Conservation (phyloP, 2,329 filamentous ascomycete species). For the Cordyceps farinosa region DNA sequence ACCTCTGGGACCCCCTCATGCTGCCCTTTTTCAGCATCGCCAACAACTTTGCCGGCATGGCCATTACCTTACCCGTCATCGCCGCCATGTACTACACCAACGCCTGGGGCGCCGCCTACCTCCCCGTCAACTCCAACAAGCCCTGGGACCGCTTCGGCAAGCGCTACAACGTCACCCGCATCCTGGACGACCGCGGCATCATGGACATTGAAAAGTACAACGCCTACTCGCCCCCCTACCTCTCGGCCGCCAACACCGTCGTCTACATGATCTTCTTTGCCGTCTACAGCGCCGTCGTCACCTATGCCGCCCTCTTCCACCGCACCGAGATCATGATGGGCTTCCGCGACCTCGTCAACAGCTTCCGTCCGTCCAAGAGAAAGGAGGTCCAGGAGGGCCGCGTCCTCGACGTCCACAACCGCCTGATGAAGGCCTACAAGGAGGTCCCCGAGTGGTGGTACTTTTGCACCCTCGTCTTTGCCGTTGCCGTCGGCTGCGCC, state of each 20-base stretch:
- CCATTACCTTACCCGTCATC: slow-evolving; percentile 37
- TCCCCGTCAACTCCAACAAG: slow-evolving; percentile 43
- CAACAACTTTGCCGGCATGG: slow-evolving; percentile 34
- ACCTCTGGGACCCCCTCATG: slow-evolving; percentile 35
- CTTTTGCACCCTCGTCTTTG: slow-evolving; percentile 29
- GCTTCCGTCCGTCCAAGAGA: slow-evolving; percentile 24
- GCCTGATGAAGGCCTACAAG: slow-evolving; percentile 30
- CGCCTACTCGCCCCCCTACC: slow-evolving; percentile 40
- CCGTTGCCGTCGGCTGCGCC: slow-evolving; percentile 35
- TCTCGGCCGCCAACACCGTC: slow-evolving; percentile 26
- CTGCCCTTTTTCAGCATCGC: slow-evolving; percentile 37
- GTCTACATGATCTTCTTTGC: slow-evolving; percentile 31
- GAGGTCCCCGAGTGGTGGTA: slow-evolving; percentile 45
- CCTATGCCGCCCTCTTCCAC: slow-evolving; percentile 30
- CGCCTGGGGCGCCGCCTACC: slow-evolving; percentile 40
- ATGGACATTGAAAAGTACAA: slow-evolving; percentile 38
- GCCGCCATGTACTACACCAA: slow-evolving; percentile 41
- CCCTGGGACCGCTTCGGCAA: slow-evolving; percentile 42
- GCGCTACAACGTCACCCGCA: slow-evolving; percentile 32
- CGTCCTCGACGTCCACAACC: slow-evolving; percentile 30
- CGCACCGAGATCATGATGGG: slow-evolving; percentile 30
- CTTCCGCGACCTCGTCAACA: slow-evolving; percentile 25
- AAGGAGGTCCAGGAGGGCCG: slow-evolving; percentile 18
- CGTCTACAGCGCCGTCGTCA: slow-evolving; percentile 27
- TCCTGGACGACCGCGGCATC: slow-evolving; percentile 35